These are phyloP conservation scores for Rasamsonia emersonii DNA, from an alignment of 2,329 filamentous ascomycete genomes.

Conservation along the genomic window DNA sequence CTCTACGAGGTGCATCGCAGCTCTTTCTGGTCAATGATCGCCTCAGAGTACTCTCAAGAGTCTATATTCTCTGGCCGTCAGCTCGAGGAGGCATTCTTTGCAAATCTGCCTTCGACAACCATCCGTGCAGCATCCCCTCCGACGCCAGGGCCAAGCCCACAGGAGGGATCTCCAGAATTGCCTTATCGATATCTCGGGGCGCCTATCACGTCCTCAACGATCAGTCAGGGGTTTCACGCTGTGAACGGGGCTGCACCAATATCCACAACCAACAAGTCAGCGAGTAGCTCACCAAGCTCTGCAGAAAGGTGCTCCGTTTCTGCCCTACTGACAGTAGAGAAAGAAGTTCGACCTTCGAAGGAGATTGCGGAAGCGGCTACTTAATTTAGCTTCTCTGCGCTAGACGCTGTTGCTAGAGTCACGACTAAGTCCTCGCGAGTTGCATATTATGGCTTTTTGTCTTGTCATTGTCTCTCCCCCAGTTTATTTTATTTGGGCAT, in stretches of 20 bases:
- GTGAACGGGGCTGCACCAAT: conserved; percentile 9
- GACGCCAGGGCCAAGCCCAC: conserved; percentile 15
- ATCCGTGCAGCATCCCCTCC: conserved; percentile 12
- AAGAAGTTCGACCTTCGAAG: conserved; percentile 11
- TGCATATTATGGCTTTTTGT: no score
- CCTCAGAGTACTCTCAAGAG: conserved; percentile 52
- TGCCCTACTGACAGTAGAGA: conserved; percentile 15
- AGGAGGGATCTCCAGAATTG: conserved; percentile 8
- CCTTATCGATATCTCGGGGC: conserved; percentile 5
- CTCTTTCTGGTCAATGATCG: conserved; percentile 65
- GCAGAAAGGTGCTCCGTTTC: conserved; percentile 17
- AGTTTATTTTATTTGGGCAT: no score
- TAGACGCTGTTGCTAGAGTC: no score
- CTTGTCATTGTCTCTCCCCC: no score
- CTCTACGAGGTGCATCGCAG: conserved; percentile 63
- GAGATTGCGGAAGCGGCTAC: no score
- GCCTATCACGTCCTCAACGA: conserved; percentile 1
- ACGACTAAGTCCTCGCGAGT: no score
- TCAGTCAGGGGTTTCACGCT: conserved; percentile 11
- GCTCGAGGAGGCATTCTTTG: conserved; percentile 16
- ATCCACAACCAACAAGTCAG: conserved; percentile 2
- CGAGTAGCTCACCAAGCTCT: conserved; percentile 7
- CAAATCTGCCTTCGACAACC: conserved; percentile 4
- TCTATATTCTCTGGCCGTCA: conserved; percentile 10
- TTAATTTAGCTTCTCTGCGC: no score